phyloP scores from a whole-genome alignment of 306 rosid genomes.

The Medicago ruthenica region DNA sequence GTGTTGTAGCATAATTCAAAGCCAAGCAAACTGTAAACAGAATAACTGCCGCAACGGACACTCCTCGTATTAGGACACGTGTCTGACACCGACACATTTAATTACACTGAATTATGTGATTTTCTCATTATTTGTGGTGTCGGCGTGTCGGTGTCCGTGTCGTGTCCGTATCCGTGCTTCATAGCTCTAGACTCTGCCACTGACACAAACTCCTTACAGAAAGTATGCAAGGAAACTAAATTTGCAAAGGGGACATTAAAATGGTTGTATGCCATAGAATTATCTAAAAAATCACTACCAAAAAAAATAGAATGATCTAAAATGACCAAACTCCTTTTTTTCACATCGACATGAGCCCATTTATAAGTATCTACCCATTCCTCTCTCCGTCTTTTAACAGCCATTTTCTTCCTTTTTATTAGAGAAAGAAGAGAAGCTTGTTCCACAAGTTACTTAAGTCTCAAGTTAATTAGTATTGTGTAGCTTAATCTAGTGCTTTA shows the following conservation, averaged over 20 bases:
- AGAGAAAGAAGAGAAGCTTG: too few species aligned
- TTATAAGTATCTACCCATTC: slow-evolving; percentile 99
- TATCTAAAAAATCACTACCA: not conserved
- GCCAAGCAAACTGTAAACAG: not conserved
- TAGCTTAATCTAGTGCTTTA: too few species aligned
- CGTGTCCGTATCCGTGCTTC: too few species aligned
- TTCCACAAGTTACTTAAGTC: too few species aligned
- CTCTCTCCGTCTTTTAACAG: slow-evolving; percentile 99
- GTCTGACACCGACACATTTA: too few species aligned
- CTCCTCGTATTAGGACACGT: too few species aligned
- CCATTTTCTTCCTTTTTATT: slow-evolving; percentile 95
- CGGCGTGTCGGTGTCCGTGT: too few species aligned
- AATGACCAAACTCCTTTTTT: slow-evolving; percentile 68
- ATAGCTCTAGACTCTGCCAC: not conserved
- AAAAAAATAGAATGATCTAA: too few species aligned
- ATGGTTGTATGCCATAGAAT: not conserved
- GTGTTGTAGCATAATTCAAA: not conserved
- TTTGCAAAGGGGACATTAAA: slow-evolving; percentile 30
- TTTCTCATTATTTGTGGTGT: too few species aligned
- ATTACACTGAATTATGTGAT: not conserved
- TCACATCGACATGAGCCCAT: slow-evolving; percentile 96
- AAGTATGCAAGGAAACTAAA: slow-evolving; percentile 6
- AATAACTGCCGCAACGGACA: not conserved
- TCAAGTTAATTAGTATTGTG: too few species aligned
- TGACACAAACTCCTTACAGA: not conserved